Conservation (phyloP, 2,329 filamentous ascomycete genomes). For the Colletotrichum theobromicola region DNA sequence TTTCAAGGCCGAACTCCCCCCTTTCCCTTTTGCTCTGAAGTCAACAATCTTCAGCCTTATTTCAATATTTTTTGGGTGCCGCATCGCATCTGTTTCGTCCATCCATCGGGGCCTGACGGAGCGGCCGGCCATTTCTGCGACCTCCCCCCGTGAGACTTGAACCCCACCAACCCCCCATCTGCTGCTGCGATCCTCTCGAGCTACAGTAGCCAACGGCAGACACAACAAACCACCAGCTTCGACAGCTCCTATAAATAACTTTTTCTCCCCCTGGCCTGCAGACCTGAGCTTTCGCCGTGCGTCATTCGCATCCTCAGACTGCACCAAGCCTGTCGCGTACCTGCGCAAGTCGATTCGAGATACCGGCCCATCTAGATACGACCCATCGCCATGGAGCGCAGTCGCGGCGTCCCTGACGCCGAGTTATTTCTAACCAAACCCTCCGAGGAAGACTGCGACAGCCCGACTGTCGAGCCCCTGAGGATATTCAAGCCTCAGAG, state of each 20-base stretch:
- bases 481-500: constrained; percentile 83
- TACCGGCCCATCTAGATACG: constrained; percentile 10
- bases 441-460: constrained; percentile 61
- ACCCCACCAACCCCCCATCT: constrained; percentile 21
- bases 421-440: constrained; percentile 80
- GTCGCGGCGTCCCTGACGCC: constrained; percentile 74
- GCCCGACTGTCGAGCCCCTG: constrained; percentile 82
- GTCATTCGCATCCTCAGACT: constrained; percentile 8
- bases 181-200: constrained; percentile 10
- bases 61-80: background rate
- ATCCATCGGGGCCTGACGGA: constrained; percentile 1
- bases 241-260: constrained; percentile 29
- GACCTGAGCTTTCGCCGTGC: constrained; percentile 14
- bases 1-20: constrained; percentile 1
- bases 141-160: constrained; percentile 10
- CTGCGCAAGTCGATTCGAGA: constrained; percentile 22
- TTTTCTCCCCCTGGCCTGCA: constrained; percentile 12
- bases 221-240: constrained; percentile 19
- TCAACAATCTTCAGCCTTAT: background rate
- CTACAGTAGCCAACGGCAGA: constrained; percentile 11
- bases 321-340: constrained; percentile 22
- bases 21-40: background rate
- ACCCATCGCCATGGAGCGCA: constrained; percentile 51
- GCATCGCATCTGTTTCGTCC: constrained; percentile 4
- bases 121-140: constrained; percentile 21